Percentiles rank a stretch among this genome's conserved stretches.
These are phyloP conservation scores for Leucocoprinus birnbaumii DNA, from an alignment of 768 basidiomycete genomes.

Conservation along the genomic window DNA sequence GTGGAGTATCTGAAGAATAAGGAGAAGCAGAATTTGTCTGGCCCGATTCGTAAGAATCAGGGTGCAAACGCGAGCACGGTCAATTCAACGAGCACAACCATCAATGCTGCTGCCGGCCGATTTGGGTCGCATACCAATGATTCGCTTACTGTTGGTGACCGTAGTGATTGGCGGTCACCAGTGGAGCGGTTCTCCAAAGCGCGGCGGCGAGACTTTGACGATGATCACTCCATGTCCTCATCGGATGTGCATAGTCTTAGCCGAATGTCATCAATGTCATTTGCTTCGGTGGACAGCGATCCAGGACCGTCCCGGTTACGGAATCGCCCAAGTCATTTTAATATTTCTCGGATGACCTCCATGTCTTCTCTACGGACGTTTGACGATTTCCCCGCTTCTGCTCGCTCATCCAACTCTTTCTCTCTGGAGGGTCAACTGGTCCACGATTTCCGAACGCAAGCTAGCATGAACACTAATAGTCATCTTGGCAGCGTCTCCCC, in stretches of 20 bases:
- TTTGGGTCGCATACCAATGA: slow-evolving; percentile 31
- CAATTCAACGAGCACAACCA: slow-evolving; percentile 37
- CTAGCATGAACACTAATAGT: slow-evolving; percentile 66
- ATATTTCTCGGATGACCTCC: slow-evolving; percentile 73
- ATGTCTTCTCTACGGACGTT: slow-evolving; percentile 74
- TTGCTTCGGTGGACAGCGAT: slow-evolving; percentile 83
- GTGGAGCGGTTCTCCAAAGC: slow-evolving; percentile 68
- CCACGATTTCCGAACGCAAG: slow-evolving; percentile 71
- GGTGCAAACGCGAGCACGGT: slow-evolving; percentile 28
- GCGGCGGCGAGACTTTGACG: slow-evolving; percentile 80
- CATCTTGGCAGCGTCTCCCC: slow-evolving; percentile 69
- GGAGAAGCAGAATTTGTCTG: slow-evolving; percentile 54
- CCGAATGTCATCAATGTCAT: slow-evolving; percentile 76
- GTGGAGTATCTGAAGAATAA: slow-evolving; percentile 40
- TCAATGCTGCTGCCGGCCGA: slow-evolving; percentile 62
- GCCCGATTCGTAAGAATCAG: slow-evolving; percentile 56
- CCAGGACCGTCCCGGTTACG: slow-evolving; percentile 73
- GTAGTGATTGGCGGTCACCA: slow-evolving; percentile 48
- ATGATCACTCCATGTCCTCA: slow-evolving; percentile 89
- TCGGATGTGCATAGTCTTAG: slow-evolving; percentile 78
- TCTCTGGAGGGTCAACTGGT: slow-evolving; percentile 73
- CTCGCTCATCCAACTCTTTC: slow-evolving; percentile 77
- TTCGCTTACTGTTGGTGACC: slow-evolving; percentile 26
- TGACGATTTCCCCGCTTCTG: slow-evolving; percentile 70
- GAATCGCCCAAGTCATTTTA: slow-evolving; percentile 58